phyloP scores from a whole-genome alignment of 2,329 filamentous ascomycete species.

The Trichoderma koningiopsis region DNA sequence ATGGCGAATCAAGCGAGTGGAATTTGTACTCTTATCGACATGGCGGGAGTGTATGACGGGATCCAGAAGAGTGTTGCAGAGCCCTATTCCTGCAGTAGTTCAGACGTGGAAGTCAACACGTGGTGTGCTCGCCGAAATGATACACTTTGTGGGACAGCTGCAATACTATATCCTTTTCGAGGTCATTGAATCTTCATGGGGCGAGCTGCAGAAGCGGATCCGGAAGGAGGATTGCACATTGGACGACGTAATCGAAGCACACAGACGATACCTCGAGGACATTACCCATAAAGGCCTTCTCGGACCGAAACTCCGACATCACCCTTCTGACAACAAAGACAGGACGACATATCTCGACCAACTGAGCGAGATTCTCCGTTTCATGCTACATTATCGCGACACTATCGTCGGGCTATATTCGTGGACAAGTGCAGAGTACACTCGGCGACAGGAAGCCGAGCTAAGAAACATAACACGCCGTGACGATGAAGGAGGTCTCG shows the following conservation, averaged over 20 bases:
- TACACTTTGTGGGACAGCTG: constrained; percentile 94
- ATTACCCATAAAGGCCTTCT: constrained; percentile 96
- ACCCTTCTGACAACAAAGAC: constrained; percentile 62
- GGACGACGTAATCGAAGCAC: constrained; percentile 91
- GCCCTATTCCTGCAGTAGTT: constrained; percentile 66
- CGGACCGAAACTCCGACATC: constrained; percentile 62
- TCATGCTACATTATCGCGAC: constrained; percentile 93
- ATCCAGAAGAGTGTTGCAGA: constrained; percentile 83
- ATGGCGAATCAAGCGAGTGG: constrained; percentile 96
- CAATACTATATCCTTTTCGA: constrained; percentile 99
- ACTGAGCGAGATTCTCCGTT: constrained; percentile 86
- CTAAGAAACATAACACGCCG: constrained; percentile 67
- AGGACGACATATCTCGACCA: constrained; percentile 81
- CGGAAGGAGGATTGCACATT: constrained; percentile 85
- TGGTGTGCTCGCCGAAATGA: constrained; percentile 93
- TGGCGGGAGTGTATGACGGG: constrained; percentile 98
- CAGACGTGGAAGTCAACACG: constrained; percentile 88
- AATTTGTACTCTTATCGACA: constrained; percentile 86
- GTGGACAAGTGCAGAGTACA: constrained; percentile 94
- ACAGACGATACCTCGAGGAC: constrained; percentile 85
- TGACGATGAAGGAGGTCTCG: constrained; percentile 34
- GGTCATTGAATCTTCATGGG: constrained; percentile 96
- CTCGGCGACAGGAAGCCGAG: constrained; percentile 80
- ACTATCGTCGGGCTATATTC: constrained; percentile 92
- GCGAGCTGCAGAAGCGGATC: constrained; percentile 80